Percentiles rank a stretch among this genome's conserved stretches.
These are phyloP conservation scores for Paramyrothecium sp. DNA, from an alignment of 2,329 filamentous ascomycete genomes.

Conservation along the genomic window DNA sequence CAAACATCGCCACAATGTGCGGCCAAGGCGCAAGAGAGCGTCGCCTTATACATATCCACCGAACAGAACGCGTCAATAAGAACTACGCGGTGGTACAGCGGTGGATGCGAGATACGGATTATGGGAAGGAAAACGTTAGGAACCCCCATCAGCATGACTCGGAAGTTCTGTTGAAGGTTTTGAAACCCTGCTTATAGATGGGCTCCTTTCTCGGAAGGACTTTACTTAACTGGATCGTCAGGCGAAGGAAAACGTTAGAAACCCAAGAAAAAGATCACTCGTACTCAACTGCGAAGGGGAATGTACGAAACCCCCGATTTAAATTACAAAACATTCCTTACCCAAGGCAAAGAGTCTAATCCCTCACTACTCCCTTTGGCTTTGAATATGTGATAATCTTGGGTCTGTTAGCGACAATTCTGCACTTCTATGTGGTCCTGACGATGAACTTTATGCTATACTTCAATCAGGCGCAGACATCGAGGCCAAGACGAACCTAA, in stretches of 20 bases:
- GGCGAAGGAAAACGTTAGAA: slow-evolving; percentile 3
- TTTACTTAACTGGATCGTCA: background rate
- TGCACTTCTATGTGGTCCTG: slow-evolving; percentile 8
- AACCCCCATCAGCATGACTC: background rate
- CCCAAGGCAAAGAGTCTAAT: slow-evolving; percentile 4
- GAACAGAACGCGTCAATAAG: background rate
- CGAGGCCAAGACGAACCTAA: slow-evolving; percentile 8
- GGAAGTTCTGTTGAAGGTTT: background rate
- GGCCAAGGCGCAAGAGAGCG: background rate
- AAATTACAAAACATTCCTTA: background rate
- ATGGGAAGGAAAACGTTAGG: background rate
- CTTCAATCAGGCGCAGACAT: background rate
- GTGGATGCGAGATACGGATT: background rate
- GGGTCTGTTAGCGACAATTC: slow-evolving; percentile 6
- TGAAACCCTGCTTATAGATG: background rate
- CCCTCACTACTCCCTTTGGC: slow-evolving; percentile 6
- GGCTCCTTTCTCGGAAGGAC: background rate
- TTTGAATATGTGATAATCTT: background rate
- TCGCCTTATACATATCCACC: background rate
- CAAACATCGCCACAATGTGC: background rate
- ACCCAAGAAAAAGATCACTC: slow-evolving; percentile 7
- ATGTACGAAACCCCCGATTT: slow-evolving; percentile 4
- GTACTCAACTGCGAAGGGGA: slow-evolving; percentile 7
- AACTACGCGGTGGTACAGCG: background rate
- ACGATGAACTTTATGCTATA: slow-evolving; percentile 9